Evolutionary conservation across 495 filamentous ascomycete genomes (phyloP), one percentile per base, ranked within the genome.

Genomic region (Aspergillus bridgeri): DNA sequence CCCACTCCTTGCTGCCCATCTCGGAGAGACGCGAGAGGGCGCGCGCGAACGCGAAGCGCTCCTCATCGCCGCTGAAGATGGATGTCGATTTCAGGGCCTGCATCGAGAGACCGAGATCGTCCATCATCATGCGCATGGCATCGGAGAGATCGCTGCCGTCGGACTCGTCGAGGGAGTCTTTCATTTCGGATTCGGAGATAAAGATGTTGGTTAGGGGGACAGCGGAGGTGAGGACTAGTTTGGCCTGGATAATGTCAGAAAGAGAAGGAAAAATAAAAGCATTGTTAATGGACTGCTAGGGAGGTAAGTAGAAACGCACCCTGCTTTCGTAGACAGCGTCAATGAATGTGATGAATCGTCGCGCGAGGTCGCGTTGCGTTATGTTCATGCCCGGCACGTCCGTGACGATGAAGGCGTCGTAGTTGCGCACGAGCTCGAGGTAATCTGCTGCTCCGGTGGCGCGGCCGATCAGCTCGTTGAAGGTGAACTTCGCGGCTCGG

Each of bases 301-400:
- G 20, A 38, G 25, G 5, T 20, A 51, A 52, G 48, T 48, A 21
- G 46, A 46, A 19, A 71, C 75, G 33, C 73, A 86, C 84, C 64
- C 80, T 73, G 60, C 79, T 84, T 62, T 91, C 94, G 74, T 98
- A 98, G 27, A 94, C 87, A 9, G 94, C 92, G 70, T 98, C 94
- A 51, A 98, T 88, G 63, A 98, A 96, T 0, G 94, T 98, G 62
- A 98, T 98, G 70, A 98, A 98, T 19, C 94, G 77, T 46, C 94
- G 75, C 1, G 95, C 94, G 13, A 95, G 79, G 77, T 98, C 94
- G n/a, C 94, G 83, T 65, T 89, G 81, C 25, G 81, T 82, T 57
- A 88, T 82, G 17, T 84, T 93, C 94, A 98, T 98, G 6, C 89
- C 89, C 0, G 94, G 95, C 0, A 98, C 86, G 42, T 92, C 88